Conservation (phyloP, 2,329 filamentous ascomycete species). For the Knoxdaviesia proteae region DNA sequence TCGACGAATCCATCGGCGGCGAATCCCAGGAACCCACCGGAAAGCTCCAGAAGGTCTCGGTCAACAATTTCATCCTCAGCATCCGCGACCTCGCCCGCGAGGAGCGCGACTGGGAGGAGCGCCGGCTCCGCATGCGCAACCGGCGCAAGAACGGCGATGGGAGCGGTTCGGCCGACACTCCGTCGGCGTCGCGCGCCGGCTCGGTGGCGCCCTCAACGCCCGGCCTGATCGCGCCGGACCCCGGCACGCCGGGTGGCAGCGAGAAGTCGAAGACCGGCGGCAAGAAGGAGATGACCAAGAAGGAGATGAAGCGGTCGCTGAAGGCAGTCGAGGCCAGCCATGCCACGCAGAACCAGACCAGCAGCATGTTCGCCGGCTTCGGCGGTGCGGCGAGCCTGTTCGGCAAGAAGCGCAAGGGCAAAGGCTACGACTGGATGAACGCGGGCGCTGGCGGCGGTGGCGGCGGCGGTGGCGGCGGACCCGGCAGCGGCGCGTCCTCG, state of each 20-base stretch:
- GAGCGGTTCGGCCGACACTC: slow-evolving; percentile 27
- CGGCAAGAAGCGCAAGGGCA: slow-evolving; percentile 38
- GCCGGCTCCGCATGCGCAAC: slow-evolving; percentile 43
- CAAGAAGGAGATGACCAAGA: slow-evolving; percentile 60
- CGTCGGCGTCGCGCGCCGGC: slow-evolving; percentile 27
- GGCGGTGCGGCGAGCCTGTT: slow-evolving; percentile 37
- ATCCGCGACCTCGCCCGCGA: slow-evolving; percentile 41
- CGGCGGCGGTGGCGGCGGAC: slow-evolving; percentile 12
- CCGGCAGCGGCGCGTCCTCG: slow-evolving; percentile 11
- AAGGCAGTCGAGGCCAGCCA: slow-evolving; percentile 63
- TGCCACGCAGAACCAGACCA: slow-evolving; percentile 65
- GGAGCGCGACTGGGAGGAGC: slow-evolving; percentile 55
- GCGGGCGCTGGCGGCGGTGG: slow-evolving; percentile 20
- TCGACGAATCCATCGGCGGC: slow-evolving; percentile 14
- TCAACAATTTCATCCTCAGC: slow-evolving; percentile 25
- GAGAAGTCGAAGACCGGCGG: not conserved
- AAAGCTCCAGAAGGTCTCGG: slow-evolving; percentile 27
- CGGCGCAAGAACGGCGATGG: slow-evolving; percentile 32
- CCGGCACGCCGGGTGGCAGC: slow-evolving; percentile 10
- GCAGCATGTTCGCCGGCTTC: slow-evolving; percentile 47
- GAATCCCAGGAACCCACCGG: slow-evolving; percentile 12
- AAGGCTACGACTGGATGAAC: slow-evolving; percentile 61
- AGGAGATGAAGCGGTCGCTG: slow-evolving; percentile 64
- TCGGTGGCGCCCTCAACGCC: slow-evolving; percentile 40
- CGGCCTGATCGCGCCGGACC: slow-evolving; percentile 39